Conservation (phyloP, 2,329 filamentous ascomycete genomes). For the Talaromyces amestolkiae region DNA sequence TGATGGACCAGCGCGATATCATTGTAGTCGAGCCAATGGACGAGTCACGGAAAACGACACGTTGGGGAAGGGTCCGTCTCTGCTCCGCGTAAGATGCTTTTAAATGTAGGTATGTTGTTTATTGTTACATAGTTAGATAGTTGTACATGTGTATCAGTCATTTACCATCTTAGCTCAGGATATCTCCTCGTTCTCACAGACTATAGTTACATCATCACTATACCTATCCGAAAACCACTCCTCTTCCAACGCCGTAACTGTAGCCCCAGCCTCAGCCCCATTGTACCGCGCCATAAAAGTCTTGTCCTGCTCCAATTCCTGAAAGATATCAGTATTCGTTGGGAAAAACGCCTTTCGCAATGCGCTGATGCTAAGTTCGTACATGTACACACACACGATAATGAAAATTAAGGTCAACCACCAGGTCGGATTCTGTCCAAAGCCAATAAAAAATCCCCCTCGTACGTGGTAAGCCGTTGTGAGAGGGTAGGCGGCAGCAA, state of each 20-base stretch:
- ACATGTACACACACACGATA: conserved; percentile 5
- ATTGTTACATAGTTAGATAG: neutral
- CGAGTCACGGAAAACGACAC: too few species aligned
- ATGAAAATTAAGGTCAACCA: conserved; percentile 12
- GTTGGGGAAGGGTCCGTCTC: too few species aligned
- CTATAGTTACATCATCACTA: neutral
- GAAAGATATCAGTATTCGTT: conserved; percentile 3
- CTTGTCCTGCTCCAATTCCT: conserved; percentile 5
- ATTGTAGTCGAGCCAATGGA: neutral
- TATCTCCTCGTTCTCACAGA: neutral
- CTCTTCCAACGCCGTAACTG: neutral
- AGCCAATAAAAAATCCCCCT: conserved; percentile 4
- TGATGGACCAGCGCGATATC: conserved; percentile 10
- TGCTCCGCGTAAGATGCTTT: too few species aligned
- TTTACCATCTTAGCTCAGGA: neutral
- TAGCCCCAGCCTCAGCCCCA: neutral
- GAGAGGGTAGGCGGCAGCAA: conserved; percentile 1
- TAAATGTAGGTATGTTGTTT: neutral
- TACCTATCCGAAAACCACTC: conserved; percentile 4
- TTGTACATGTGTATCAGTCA: neutral
- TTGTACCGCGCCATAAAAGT: neutral
- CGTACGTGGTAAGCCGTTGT: conserved; percentile 11
- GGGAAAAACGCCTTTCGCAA: conserved; percentile 7
- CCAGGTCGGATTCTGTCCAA: conserved; percentile 11
- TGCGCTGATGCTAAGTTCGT: conserved; percentile 1